phyloP scores from a whole-genome alignment of 176 grass and related monocot species.

The Cenchrus purpureus region DNA sequence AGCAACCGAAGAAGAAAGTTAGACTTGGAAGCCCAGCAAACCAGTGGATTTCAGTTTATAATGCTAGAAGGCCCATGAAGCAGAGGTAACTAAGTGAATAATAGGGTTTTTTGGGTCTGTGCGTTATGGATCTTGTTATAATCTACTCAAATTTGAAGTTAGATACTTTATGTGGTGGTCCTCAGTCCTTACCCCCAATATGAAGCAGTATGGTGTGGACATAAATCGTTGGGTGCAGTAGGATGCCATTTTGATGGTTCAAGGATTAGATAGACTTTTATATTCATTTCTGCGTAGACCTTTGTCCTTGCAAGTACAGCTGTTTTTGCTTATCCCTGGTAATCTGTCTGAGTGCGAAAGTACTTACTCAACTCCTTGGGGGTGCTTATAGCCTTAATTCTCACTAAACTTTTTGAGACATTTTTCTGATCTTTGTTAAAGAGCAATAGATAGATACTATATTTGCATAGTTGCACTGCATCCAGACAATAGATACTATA shows the following conservation, averaged over 20 bases:
- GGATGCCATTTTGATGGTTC: neutral
- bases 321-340: neutral
- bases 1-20: constrained; percentile 97
- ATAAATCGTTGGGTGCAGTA: neutral
- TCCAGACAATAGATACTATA: constrained; percentile 10
- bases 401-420: neutral
- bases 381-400: constrained; percentile 16
- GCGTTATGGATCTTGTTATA: constrained; percentile 19
- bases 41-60: constrained; percentile 99
- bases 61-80: constrained; percentile 94
- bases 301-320: neutral
- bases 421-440: constrained; percentile 24
- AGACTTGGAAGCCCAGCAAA: constrained; percentile 92
- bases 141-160: constrained; percentile 7
- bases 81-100: constrained; percentile 72
- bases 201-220: neutral
- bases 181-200: too few species aligned
- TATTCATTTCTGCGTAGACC: neutral
- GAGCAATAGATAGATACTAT: constrained; percentile 19
- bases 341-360: neutral
- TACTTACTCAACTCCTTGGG: too few species aligned
- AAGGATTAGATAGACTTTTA: neutral
- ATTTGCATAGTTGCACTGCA: neutral
- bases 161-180: neutral
- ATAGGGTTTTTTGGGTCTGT: constrained; percentile 7